Percentiles rank a stretch among this genome's conserved stretches.
phyloP scores from a whole-genome alignment of 2,329 filamentous ascomycete species.

The Curvularia hawaiiensis region DNA sequence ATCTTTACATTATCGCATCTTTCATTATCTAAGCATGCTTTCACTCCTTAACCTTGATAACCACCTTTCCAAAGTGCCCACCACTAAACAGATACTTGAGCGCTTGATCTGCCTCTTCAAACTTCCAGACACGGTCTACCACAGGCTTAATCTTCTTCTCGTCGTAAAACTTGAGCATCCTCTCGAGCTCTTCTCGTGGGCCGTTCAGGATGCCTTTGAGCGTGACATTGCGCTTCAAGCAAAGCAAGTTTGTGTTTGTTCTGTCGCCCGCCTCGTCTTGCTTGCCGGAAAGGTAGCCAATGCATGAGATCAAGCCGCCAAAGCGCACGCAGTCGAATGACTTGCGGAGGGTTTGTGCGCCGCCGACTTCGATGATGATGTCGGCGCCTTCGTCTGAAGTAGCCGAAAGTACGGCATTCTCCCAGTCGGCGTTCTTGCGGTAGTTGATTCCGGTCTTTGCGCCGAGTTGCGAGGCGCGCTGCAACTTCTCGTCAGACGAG shows the following conservation, averaged over 20 bases:
- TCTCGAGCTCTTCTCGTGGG: slow-evolving; percentile 59
- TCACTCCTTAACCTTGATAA: slow-evolving; percentile 39
- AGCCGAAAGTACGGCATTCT: slow-evolving; percentile 59
- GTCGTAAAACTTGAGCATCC: slow-evolving; percentile 51
- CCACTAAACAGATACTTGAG: slow-evolving; percentile 38
- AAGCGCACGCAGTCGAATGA: slow-evolving; percentile 52
- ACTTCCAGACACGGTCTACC: slow-evolving; percentile 49
- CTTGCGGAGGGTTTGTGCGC: slow-evolving; percentile 55
- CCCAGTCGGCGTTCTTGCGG: slow-evolving; percentile 62
- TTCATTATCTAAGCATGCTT: not conserved
- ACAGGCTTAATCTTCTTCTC: slow-evolving; percentile 50
- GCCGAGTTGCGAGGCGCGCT: slow-evolving; percentile 60
- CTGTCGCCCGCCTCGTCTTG: slow-evolving; percentile 60
- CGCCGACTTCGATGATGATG: slow-evolving; percentile 59
- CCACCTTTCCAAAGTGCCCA: slow-evolving; percentile 50
- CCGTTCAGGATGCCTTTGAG: slow-evolving; percentile 67
- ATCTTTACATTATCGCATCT: too few species aligned
- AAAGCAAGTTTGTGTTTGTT: slow-evolving; percentile 65
- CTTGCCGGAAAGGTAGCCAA: slow-evolving; percentile 57
- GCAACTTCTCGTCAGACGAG: slow-evolving; percentile 60
- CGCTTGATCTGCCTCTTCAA: slow-evolving; percentile 41
- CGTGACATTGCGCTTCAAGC: slow-evolving; percentile 57
- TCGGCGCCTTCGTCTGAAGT: slow-evolving; percentile 52
- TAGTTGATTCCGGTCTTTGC: slow-evolving; percentile 68
- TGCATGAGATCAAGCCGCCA: slow-evolving; percentile 49